These are phyloP conservation scores for Cyberlindnera mrakii DNA, from an alignment of 805 yeast species.

Conservation along the genomic window DNA sequence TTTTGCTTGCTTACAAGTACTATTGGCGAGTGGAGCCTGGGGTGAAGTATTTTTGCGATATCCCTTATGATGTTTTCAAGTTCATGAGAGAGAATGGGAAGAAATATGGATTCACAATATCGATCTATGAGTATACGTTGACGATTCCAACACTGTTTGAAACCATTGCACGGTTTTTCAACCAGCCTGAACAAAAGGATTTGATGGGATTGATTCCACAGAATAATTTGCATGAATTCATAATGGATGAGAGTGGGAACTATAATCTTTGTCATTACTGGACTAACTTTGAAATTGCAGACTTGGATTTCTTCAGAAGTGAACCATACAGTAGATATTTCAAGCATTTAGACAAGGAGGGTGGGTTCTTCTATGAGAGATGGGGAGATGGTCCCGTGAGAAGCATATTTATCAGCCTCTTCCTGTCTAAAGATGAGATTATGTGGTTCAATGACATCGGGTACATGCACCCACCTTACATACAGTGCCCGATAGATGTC, in stretches of 20 bases:
- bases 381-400: constrained; percentile 94
- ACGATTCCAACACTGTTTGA: constrained; percentile 47
- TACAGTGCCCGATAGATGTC: constrained; percentile 70
- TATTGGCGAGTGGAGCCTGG: constrained; percentile 95
- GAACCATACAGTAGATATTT: constrained; percentile 67
- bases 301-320: constrained; percentile 66
- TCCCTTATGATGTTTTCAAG: constrained; percentile 50
- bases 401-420: constrained; percentile 71
- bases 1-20: constrained; percentile 66
- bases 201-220: constrained; percentile 32
- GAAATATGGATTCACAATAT: constrained; percentile 69
- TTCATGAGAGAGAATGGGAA: constrained; percentile 58
- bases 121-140: constrained; percentile 63
- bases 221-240: constrained; percentile 62
- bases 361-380: constrained; percentile 85
- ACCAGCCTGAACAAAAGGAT: constrained; percentile 1
- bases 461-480: constrained; percentile 69
- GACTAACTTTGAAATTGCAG: constrained; percentile 87
- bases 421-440: constrained; percentile 55
- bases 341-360: constrained; percentile 60
- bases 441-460: constrained; percentile 80
- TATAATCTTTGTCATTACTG: constrained; percentile 89
- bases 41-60: constrained; percentile 66
- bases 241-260: constrained; percentile 59
- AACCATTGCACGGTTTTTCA: constrained; percentile 9